phyloP scores from a whole-genome alignment of 2,329 filamentous ascomycete genomes.

The Didymosphaeria variabile region DNA sequence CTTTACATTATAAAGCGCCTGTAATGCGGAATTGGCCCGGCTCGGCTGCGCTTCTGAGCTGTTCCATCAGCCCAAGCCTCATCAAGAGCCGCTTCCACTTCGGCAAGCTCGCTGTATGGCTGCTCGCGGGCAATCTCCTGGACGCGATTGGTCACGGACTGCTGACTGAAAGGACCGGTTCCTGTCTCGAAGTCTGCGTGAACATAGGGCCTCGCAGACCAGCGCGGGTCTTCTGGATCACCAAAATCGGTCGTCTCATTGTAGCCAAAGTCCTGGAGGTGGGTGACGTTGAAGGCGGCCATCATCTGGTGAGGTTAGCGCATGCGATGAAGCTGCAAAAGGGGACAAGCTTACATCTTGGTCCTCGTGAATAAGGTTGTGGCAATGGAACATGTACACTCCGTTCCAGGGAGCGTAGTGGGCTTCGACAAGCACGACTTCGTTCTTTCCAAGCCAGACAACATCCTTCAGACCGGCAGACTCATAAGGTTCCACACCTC shows the following conservation, averaged over 20 bases:
- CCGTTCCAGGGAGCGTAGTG: slow-evolving; percentile 54
- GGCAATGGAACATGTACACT: slow-evolving; percentile 58
- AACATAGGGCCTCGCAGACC: slow-evolving; percentile 27
- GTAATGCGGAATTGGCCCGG: slow-evolving; percentile 16
- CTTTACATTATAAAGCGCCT: slow-evolving; percentile 17
- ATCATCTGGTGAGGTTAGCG: slow-evolving; percentile 43
- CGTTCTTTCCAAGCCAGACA: slow-evolving; percentile 62
- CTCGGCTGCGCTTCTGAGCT: slow-evolving; percentile 10
- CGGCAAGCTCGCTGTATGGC: slow-evolving; percentile 32
- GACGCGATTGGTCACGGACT: slow-evolving; percentile 22
- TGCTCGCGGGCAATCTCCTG: slow-evolving; percentile 30
- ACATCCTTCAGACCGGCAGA: slow-evolving; percentile 65
- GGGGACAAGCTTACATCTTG: slow-evolving; percentile 22
- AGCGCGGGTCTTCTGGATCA: slow-evolving; percentile 33
- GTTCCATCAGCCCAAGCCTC: slow-evolving; percentile 25
- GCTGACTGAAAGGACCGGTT: slow-evolving; percentile 27
- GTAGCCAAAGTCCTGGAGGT: slow-evolving; percentile 42
- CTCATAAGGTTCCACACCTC: slow-evolving; percentile 60
- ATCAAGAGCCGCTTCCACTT: slow-evolving; percentile 31
- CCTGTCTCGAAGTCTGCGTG: slow-evolving; percentile 22
- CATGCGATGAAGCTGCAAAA: neutral
- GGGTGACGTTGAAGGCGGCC: slow-evolving; percentile 53
- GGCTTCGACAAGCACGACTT: slow-evolving; percentile 46
- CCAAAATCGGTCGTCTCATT: slow-evolving; percentile 38
- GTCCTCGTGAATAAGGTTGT: slow-evolving; percentile 57